A percentile compares a stretch with the other conserved stretches of the same genome.
These are phyloP conservation scores for Mortierella polycephala DNA, from an alignment of 371 early-diverging fungal species.

Conservation along the genomic window DNA sequence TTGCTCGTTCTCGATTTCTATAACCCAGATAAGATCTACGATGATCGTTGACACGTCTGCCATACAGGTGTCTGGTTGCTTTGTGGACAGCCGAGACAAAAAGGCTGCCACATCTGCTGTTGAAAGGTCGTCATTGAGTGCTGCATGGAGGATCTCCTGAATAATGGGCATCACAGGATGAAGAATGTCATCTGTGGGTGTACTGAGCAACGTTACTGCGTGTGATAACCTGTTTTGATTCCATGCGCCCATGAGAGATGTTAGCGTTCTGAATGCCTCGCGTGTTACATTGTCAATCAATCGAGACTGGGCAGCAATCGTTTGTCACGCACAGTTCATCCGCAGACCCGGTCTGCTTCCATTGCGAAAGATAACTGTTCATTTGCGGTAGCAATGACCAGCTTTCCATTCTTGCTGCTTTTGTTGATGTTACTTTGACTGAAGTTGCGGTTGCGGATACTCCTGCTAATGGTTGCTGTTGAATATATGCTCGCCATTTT, in stretches of 20 bases:
- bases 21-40: conserved; percentile 42
- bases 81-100: conserved; percentile 5
- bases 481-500: too few relatives aligned
- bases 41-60: conserved; percentile 20
- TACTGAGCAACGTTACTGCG: conserved; percentile 11
- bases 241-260: neutral
- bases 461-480: too few relatives aligned
- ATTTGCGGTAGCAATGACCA: too few relatives aligned
- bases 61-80: neutral
- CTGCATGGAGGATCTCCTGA: conserved; percentile 11
- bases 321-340: conserved; percentile 19
- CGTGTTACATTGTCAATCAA: too few relatives aligned
- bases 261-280: neutral
- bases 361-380: neutral
- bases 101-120: conserved; percentile 13
- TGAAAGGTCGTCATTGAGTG: conserved; percentile 6
- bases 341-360: conserved; percentile 27
- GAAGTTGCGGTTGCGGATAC: too few relatives aligned
- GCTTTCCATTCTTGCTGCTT: too few relatives aligned
- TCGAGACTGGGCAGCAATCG: too few relatives aligned
- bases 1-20: conserved; percentile 31
- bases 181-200: conserved; percentile 4
- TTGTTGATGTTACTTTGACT: too few relatives aligned
- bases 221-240: conserved; percentile 15
- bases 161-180: conserved; percentile 23